These are phyloP conservation scores for Tricholoma sp. DNA, from an alignment of 768 basidiomycete species.

Conservation along the genomic window DNA sequence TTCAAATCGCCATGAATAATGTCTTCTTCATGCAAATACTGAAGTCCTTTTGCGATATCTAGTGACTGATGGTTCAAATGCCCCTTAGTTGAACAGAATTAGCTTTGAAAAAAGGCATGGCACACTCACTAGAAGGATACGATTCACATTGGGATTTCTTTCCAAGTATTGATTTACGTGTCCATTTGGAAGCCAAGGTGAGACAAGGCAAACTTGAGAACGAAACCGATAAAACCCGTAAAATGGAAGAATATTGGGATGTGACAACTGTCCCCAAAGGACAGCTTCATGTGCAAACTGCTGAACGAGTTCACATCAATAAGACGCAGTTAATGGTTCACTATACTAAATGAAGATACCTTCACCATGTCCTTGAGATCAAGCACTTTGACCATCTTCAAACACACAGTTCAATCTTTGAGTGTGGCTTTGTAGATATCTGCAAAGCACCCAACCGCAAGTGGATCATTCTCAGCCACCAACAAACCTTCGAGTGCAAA, in stretches of 20 bases:
- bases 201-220: constrained; percentile 26
- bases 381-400: constrained; percentile 3
- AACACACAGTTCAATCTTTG: constrained; percentile 1
- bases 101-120: no score
- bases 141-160: constrained; percentile 16
- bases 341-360: not conserved
- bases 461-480: not conserved
- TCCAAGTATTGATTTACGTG: constrained; percentile 26
- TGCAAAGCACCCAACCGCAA: constrained; percentile 6
- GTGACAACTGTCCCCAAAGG: no score
- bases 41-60: constrained; percentile 23
- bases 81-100: no score
- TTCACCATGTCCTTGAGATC: not conserved
- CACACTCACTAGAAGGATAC: constrained; percentile 26
- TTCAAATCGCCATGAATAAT: constrained; percentile 30
- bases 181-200: constrained; percentile 21
- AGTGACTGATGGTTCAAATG: no score
- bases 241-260: constrained; percentile 27
- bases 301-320: not conserved
- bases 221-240: constrained; percentile 22
- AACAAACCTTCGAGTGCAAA: constrained; percentile 6
- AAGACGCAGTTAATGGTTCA: no score
- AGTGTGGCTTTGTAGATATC: constrained; percentile 5
- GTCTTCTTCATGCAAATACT: constrained; percentile 21
- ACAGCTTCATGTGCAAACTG: constrained; percentile 13